These are phyloP conservation scores for Tulasnella sp. DNA, from an alignment of 768 basidiomycete species.

Conservation along the genomic window DNA sequence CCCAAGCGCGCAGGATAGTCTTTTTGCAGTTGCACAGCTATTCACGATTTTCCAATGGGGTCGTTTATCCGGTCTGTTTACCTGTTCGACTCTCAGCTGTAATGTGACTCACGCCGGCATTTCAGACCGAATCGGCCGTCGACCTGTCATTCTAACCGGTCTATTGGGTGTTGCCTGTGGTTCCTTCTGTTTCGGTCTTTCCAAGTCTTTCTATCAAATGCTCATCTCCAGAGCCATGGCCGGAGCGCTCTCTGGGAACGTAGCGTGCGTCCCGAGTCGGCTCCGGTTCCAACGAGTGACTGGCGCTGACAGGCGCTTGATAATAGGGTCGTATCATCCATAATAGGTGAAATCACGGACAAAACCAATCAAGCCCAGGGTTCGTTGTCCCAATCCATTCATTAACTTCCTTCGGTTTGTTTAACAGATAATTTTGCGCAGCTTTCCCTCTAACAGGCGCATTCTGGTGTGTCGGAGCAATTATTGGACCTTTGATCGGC, in stretches of 20 bases:
- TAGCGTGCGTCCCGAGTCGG: not conserved
- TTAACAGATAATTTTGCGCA: not conserved
- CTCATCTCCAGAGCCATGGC: constrained; percentile 21
- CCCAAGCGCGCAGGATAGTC: constrained; percentile 8
- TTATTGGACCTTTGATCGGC: constrained; percentile 42
- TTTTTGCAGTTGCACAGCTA: constrained; percentile 32
- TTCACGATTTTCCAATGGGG: constrained; percentile 31
- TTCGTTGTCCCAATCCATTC: constrained; percentile 9
- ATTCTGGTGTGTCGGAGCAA: constrained; percentile 19
- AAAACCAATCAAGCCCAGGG: constrained; percentile 55
- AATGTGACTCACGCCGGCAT: not conserved
- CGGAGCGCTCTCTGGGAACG: constrained; percentile 28
- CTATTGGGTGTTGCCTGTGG: constrained; percentile 25
- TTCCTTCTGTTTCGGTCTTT: constrained; percentile 29
- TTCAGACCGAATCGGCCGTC: constrained; percentile 33
- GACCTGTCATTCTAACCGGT: constrained; percentile 34
- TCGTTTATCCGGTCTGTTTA: constrained; percentile 30
- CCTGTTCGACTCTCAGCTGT: not conserved
- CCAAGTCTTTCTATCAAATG: constrained; percentile 15
- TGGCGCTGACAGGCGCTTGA: not conserved
- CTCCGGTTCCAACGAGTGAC: not conserved
- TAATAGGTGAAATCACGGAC: constrained; percentile 64
- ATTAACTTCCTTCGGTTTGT: not conserved
- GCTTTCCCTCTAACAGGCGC: constrained; percentile 20
- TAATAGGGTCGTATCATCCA: constrained; percentile 47